These are phyloP conservation scores for Limonium bicolor DNA, from an alignment of 148 eudicot species.

Conservation along the genomic window DNA sequence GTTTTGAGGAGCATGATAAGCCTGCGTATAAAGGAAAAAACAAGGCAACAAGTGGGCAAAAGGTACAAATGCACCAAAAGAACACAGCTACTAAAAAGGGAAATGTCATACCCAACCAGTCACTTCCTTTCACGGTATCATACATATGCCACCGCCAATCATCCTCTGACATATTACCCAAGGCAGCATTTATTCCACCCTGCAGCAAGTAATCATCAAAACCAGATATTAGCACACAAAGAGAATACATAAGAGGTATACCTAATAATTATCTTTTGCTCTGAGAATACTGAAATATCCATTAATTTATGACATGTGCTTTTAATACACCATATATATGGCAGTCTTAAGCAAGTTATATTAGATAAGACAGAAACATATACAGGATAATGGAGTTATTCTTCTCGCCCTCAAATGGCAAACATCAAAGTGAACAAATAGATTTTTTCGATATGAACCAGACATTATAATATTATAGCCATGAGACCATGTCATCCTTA, in stretches of 20 bases:
- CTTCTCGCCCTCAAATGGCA: too few relatives aligned
- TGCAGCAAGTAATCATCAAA: slow-evolving; percentile 15
- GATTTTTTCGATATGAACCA: too few relatives aligned
- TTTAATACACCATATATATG: background rate
- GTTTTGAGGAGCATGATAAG: too few relatives aligned
- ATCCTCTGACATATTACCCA: slow-evolving; percentile 97
- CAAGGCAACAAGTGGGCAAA: background rate
- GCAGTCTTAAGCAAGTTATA: background rate
- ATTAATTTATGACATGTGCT: background rate
- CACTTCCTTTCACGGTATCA: slow-evolving; percentile 99
- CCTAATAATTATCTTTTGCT: too few relatives aligned
- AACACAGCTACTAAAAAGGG: background rate
- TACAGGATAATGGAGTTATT: background rate
- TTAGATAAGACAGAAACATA: background rate
- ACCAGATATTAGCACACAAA: background rate
- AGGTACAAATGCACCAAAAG: background rate
- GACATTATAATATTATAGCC: too few relatives aligned
- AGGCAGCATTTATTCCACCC: slow-evolving; percentile 99
- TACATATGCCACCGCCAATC: slow-evolving; percentile 99
- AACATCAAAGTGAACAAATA: too few relatives aligned
- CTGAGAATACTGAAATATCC: background rate
- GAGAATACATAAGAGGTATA: too few relatives aligned
- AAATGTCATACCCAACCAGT: slow-evolving; percentile 71
- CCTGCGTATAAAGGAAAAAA: too few relatives aligned
- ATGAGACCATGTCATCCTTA: too few relatives aligned